A percentile compares a stretch with the other conserved stretches of the same genome.
phyloP scores from a whole-genome alignment of 768 basidiomycete genomes.

The Collybia sp. region DNA sequence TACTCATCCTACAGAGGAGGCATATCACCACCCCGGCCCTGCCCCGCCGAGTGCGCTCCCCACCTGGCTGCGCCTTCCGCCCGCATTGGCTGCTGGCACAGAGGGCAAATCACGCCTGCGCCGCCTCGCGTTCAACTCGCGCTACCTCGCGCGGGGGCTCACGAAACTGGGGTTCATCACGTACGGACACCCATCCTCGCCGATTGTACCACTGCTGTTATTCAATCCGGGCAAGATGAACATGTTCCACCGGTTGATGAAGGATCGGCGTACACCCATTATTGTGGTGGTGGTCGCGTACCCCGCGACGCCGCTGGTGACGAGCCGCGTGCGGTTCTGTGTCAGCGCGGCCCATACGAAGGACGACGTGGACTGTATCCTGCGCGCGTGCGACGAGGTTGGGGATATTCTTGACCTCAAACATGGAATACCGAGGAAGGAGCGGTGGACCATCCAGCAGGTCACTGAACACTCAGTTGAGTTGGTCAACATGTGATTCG shows the following conservation, averaged over 20 bases:
- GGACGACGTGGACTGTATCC: slow-evolving; percentile 85
- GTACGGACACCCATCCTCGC: slow-evolving; percentile 87
- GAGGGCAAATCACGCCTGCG: slow-evolving; percentile 83
- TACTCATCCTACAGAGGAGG: slow-evolving; percentile 29
- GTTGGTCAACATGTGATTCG: slow-evolving; percentile 43
- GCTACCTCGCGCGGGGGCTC: slow-evolving; percentile 85
- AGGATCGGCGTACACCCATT: slow-evolving; percentile 71
- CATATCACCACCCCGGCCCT: slow-evolving; percentile 58
- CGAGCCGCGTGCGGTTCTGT: slow-evolving; percentile 89
- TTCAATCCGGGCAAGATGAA: slow-evolving; percentile 95
- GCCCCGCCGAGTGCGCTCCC: slow-evolving; percentile 65
- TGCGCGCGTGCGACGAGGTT: slow-evolving; percentile 88
- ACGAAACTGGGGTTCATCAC: slow-evolving; percentile 95
- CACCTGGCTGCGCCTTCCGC: slow-evolving; percentile 73
- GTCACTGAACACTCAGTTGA: slow-evolving; percentile 71
- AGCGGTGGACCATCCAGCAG: slow-evolving; percentile 78
- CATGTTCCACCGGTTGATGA: slow-evolving; percentile 88
- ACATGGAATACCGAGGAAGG: slow-evolving; percentile 48
- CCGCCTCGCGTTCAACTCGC: slow-evolving; percentile 91
- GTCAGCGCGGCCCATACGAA: slow-evolving; percentile 95
- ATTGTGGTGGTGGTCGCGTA: slow-evolving; percentile 89
- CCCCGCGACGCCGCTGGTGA: slow-evolving; percentile 86
- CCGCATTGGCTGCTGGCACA: slow-evolving; percentile 67
- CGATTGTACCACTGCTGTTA: slow-evolving; percentile 88
- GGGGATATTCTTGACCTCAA: slow-evolving; percentile 90